These are phyloP conservation scores for Corchorus olitorius DNA, from an alignment of 345 rosid genomes.

Conservation along the genomic window DNA sequence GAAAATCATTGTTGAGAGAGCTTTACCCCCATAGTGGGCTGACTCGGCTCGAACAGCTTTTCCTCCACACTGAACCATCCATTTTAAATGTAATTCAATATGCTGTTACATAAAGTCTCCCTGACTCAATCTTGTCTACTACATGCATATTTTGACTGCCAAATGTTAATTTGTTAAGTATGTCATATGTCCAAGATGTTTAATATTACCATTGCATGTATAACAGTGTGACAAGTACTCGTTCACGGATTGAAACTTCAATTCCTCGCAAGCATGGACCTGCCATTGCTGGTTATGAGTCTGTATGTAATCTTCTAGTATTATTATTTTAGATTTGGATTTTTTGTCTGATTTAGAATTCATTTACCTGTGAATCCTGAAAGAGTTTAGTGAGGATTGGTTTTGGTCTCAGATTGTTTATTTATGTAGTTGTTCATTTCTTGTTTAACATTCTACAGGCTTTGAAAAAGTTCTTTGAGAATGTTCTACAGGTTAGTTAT, in stretches of 20 bases:
- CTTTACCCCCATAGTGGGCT: too few species aligned
- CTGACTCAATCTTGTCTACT: neutral
- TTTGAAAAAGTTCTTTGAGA: constrained; percentile 84
- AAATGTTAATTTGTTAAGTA: constrained; percentile 8
- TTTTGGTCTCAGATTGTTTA: neutral
- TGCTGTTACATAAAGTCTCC: neutral
- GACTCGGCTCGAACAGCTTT: too few species aligned
- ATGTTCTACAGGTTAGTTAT: constrained; percentile 72
- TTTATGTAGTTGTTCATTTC: constrained; percentile 19
- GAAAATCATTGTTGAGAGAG: too few species aligned
- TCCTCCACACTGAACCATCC: neutral
- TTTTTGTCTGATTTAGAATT: constrained; percentile 5
- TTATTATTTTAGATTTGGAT: neutral
- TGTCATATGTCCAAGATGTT: neutral
- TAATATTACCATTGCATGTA: neutral
- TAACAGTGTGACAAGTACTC: constrained; percentile 80
- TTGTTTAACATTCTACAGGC: constrained; percentile 52
- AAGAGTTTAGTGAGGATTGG: neutral
- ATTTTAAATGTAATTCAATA: neutral
- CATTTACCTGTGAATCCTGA: neutral
- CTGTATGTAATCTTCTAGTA: constrained; percentile 27
- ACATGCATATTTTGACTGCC: neutral
- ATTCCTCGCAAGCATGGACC: constrained; percentile 99
- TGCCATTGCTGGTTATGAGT: constrained; percentile 95
- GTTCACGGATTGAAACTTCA: constrained; percentile 83